Evolutionary conservation across 495 filamentous ascomycete species (phyloP), one percentile per base, ranked within the genome.

Genomic region (Talaromyces liani): DNA sequence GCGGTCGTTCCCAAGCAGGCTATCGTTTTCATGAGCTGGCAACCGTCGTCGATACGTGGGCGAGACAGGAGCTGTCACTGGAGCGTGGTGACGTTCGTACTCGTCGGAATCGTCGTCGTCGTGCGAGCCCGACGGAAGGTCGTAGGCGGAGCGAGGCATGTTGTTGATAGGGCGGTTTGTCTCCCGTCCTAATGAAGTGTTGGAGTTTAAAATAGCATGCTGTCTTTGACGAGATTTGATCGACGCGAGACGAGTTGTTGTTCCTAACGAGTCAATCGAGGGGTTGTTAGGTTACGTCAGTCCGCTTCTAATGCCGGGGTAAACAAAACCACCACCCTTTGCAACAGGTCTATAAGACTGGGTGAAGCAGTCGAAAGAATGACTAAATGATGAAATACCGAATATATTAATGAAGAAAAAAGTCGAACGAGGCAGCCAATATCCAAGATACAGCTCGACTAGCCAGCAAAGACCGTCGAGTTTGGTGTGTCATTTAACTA

Each of bases 71-170:
- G 60, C 60, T 62, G 60, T 62, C 16, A 62, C 45, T 6, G 60
- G 41, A 2, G 60, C 60, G 71, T 70, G 33, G 73, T 33, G 29
- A 61, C 57, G 33, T 25, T 65, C 16, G 60, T 22, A 65, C n/a
- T 65, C 63, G 49, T 69, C 64, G 20, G 66, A 66, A 18, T 71
- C 71, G 34, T 73, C 72, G 34, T 73, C 72, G 18, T 59, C 62
- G 53, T 63, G 64, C 14, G 67, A 67, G 41, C 60, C 34, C 34
- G 58, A 61, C 18, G 60, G 49, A 33, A 60, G 36, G 53, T 66
- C 67, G 8, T 71, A 71, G 39, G 72, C 65, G 3, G 72, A 74
- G 45, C 69, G 71, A 63, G 72, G 70, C 72, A 74, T 74, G 36
- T 64, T 58, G 69, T 54, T 18, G 60, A 29, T 7, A 20, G 9